Base-by-base conservation (phyloP, 768 basidiomycete species). In the Collybia sordida region DNA sequence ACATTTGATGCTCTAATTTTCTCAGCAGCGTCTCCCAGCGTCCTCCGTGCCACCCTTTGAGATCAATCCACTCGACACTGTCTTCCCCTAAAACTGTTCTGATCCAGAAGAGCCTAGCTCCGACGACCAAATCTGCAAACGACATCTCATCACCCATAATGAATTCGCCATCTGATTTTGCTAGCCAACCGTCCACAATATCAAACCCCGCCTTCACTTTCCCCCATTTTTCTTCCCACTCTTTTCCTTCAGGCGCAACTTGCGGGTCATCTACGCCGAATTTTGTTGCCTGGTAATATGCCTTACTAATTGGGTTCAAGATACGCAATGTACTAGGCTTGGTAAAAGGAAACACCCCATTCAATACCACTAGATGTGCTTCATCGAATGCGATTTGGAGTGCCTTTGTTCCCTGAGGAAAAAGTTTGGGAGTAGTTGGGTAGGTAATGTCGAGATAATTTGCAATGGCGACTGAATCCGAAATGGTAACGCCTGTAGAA, bases 381-480 rank as follows among this genome's bases (percentile, higher is more conserved):
- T 3, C 31, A 31, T 31, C 31, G 24, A 56, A 59, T 11, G 49
- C 50, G 14, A 38, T 35, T 27, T 59, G 59, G 6, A 64, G 51
- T 1, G 55, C 54, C 12, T 44, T 25, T 1, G 57, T 59, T 8
- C 61, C 69, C 2, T 43, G 28, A 1, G 71, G 70, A 19, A 73
- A 53, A 14, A 77, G 55, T 11, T 41, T 50, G 0, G 66, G 69
- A 2, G 65, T 64, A 39, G 68, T 61, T 8, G 73, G 71, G 56
- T 72, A 77, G 0, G 63, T 62, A 18, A 51, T 60, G 27, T 78
- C 74, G 25, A 76, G 72, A 49, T 77, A 77, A 28, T 64, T 59
- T 18, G 74, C 71, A 47, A 76, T 76, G 35, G 55, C 52, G 42
- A 65, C 59, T 11, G 72, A 72, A 36, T 78, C 73, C 0, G 72